Conservation (phyloP, 2,329 filamentous ascomycete species). For the Harringtonia aguacate region DNA sequence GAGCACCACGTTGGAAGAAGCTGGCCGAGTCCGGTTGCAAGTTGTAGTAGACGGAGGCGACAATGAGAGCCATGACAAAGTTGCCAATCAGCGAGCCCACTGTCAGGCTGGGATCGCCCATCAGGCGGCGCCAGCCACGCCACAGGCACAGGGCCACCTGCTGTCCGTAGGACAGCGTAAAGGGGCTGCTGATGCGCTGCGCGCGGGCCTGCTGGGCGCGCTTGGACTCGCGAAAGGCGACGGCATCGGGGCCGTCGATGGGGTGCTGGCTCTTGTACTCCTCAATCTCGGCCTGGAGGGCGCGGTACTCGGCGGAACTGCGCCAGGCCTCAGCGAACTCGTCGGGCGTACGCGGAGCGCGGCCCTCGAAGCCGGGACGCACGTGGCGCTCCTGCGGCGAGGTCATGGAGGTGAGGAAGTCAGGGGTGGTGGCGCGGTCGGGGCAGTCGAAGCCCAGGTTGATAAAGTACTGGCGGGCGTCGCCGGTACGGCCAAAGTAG, state of each 20-base stretch:
- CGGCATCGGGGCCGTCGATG: conserved; percentile 43
- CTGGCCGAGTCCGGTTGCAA: conserved; percentile 51
- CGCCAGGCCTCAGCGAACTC: conserved; percentile 51
- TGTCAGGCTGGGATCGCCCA: conserved; percentile 66
- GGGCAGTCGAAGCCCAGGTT: conserved; percentile 58
- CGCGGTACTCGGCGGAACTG: conserved; percentile 38
- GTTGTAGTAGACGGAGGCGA: conserved; percentile 74
- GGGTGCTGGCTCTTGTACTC: conserved; percentile 42
- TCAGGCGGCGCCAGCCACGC: conserved; percentile 68
- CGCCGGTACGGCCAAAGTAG: conserved; percentile 49
- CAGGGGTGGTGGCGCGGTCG: conserved; percentile 55
- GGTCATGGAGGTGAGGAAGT: conserved; percentile 64
- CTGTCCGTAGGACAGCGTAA: conserved; percentile 65
- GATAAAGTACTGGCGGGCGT: conserved; percentile 55
- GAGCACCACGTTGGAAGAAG: conserved; percentile 69
- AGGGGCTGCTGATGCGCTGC: conserved; percentile 63
- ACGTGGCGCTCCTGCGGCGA: conserved; percentile 44
- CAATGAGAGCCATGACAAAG: conserved; percentile 63
- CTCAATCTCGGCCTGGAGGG: conserved; percentile 43
- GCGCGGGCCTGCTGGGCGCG: conserved; percentile 43
- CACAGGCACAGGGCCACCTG: conserved; percentile 72
- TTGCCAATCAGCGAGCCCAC: conserved; percentile 61
- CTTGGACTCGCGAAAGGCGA: conserved; percentile 44
- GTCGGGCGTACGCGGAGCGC: conserved; percentile 47
- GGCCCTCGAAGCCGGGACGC: conserved; percentile 43